Conservation (phyloP, 441 rosid genomes). For the Capsella rubella region DNA sequence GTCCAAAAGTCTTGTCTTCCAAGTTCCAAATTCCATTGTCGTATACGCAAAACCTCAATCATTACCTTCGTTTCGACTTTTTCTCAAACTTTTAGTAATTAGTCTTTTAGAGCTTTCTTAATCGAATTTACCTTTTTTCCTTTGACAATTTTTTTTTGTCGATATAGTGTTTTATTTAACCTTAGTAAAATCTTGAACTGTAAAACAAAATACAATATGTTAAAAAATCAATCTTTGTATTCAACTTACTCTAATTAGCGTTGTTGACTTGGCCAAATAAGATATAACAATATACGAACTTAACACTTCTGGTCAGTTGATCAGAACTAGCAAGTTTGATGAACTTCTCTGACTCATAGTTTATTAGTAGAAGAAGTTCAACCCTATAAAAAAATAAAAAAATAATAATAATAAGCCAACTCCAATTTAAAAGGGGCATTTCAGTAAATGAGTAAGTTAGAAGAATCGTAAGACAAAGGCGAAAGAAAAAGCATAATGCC, state of each 20-base stretch:
- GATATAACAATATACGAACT: too few relatives aligned
- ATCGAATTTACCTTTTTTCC: not conserved
- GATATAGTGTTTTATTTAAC: not conserved
- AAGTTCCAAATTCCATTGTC: slow-evolving; percentile 35
- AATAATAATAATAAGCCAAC: not conserved
- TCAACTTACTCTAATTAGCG: too few relatives aligned
- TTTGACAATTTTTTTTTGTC: not conserved
- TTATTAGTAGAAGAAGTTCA: too few relatives aligned
- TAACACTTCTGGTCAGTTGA: too few relatives aligned
- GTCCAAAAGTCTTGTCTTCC: slow-evolving; percentile 31
- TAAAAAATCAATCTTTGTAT: too few relatives aligned
- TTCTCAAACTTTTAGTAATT: not conserved
- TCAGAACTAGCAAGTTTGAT: too few relatives aligned
- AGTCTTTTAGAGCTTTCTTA: not conserved
- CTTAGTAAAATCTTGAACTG: too few relatives aligned
- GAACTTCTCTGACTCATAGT: too few relatives aligned
- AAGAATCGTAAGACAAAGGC: slow-evolving; percentile 28
- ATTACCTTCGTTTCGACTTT: slow-evolving; percentile 13
- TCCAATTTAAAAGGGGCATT: slow-evolving; percentile 27
- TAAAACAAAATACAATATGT: too few relatives aligned
- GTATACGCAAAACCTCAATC: slow-evolving; percentile 39
- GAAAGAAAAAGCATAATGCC: slow-evolving; percentile 22
- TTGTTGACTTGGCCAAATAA: too few relatives aligned
- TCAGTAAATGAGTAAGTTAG: slow-evolving; percentile 7
- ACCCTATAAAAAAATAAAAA: too few relatives aligned